Percentiles rank a stretch among this genome's conserved stretches.
Evolutionary conservation across 805 yeast genomes (phyloP).

Genomic region (Pichia nanzhaoensis): DNA sequence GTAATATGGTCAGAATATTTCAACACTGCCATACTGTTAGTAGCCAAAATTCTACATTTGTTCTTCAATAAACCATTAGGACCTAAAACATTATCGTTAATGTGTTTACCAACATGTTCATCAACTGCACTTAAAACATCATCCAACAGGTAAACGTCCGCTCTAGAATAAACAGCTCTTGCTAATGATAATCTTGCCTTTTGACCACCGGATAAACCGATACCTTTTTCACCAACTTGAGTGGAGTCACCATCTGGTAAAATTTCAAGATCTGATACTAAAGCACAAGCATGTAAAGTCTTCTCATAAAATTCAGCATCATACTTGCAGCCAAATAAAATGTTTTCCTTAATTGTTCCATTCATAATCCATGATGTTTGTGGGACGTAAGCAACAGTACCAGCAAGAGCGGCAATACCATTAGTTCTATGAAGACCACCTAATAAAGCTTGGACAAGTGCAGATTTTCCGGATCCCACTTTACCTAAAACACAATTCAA

Average conservation of each 20-base stretch:
- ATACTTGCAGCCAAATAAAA: slow-evolving; percentile 79
- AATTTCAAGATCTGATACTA: slow-evolving; percentile 66
- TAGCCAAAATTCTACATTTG: slow-evolving; percentile 51
- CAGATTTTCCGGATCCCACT: slow-evolving; percentile 65
- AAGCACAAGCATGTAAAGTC: slow-evolving; percentile 85
- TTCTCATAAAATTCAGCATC: slow-evolving; percentile 76
- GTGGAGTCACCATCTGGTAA: slow-evolving; percentile 89
- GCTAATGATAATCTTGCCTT: slow-evolving; percentile 94
- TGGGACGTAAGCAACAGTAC: slow-evolving; percentile 53
- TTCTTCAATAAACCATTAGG: slow-evolving; percentile 40
- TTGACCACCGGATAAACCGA: slow-evolving; percentile 94
- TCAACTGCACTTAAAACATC: slow-evolving; percentile 96
- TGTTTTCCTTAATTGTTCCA: slow-evolving; percentile 86
- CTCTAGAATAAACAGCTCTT: slow-evolving; percentile 90
- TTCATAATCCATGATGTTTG: slow-evolving; percentile 95
- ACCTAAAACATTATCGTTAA: slow-evolving; percentile 53
- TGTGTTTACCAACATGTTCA: slow-evolving; percentile 89
- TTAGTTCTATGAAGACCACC: slow-evolving; percentile 40
- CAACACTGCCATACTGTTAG: slow-evolving; percentile 51
- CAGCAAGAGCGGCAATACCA: slow-evolving; percentile 34
- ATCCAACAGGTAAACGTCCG: slow-evolving; percentile 85
- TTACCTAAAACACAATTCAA: slow-evolving; percentile 57
- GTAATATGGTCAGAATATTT: slow-evolving; percentile 54
- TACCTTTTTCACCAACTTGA: slow-evolving; percentile 95
- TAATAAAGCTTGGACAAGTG: slow-evolving; percentile 45